These are phyloP conservation scores for Cercophora samala DNA, from an alignment of 495 filamentous ascomycete species.

Conservation along the genomic window DNA sequence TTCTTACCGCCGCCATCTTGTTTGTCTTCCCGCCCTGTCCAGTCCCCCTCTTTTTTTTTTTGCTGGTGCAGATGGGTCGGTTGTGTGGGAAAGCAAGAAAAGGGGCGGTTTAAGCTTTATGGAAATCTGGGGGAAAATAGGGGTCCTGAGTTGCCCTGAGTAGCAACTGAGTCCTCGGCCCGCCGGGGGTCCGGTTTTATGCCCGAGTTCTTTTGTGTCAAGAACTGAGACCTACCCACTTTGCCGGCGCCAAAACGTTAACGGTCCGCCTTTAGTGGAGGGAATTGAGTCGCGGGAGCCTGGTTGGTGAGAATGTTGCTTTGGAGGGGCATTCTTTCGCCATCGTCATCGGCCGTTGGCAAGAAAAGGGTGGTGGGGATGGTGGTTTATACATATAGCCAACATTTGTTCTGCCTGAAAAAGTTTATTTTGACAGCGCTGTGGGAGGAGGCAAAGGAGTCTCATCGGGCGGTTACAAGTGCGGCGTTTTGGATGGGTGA, in stretches of 20 bases:
- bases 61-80: not conserved
- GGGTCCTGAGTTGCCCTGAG: not conserved
- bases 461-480: not conserved
- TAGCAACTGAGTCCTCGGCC: not conserved
- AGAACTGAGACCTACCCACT: not conserved
- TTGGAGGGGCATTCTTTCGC: not conserved
- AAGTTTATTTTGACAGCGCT: not conserved
- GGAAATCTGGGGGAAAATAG: not conserved
- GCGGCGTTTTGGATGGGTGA: not conserved
- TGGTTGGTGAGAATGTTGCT: not conserved
- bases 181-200: not conserved
- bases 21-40: not conserved
- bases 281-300: not conserved
- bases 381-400: not conserved
- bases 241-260: not conserved
- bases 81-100: not conserved
- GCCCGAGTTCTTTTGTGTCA: not conserved
- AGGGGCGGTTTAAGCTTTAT: not conserved
- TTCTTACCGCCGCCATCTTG: not conserved
- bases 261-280: not conserved
- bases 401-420: not conserved
- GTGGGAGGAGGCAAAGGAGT: not conserved
- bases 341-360: not conserved
- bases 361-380: not conserved
- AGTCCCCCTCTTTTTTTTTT: not conserved